Evolutionary conservation across 345 rosid species (phyloP).

Genomic region (Balakata baccata): DNA sequence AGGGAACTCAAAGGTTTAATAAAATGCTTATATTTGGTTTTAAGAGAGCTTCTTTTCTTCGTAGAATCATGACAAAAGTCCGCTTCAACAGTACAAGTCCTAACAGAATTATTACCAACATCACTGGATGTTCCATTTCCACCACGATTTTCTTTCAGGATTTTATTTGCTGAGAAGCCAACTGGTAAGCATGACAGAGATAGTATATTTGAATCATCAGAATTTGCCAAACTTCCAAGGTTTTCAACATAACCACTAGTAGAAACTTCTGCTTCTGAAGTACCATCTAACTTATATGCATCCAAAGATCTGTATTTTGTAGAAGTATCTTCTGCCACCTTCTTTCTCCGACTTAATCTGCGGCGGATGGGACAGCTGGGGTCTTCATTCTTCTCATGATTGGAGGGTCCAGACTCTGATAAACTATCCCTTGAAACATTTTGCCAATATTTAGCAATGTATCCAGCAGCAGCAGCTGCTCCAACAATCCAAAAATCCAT

Average conservation of each 20-base stretch:
- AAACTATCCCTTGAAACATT: constrained; percentile 34
- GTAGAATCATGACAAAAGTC: constrained; percentile 24
- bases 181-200: constrained; percentile 24
- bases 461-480: constrained; percentile 81
- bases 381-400: constrained; percentile 30
- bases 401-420: constrained; percentile 31
- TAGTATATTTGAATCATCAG: constrained; percentile 24
- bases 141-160: constrained; percentile 20
- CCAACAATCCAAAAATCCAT: constrained; percentile 80
- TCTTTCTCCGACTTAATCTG: constrained; percentile 29
- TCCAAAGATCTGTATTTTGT: constrained; percentile 24
- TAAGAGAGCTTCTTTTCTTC: constrained; percentile 41
- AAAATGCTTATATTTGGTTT: constrained; percentile 31
- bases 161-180: constrained; percentile 28
- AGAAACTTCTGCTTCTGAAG: constrained; percentile 41
- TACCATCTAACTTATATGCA: constrained; percentile 18
- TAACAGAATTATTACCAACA: constrained; percentile 5
- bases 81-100: constrained; percentile 20
- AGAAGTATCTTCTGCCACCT: constrained; percentile 32
- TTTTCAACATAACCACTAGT: constrained; percentile 23
- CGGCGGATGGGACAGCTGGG: constrained; percentile 21
- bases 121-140: constrained; percentile 17
- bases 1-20: constrained; percentile 54
- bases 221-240: constrained; percentile 25
- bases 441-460: constrained; percentile 51